These are phyloP conservation scores for Kwoniella sp. DNA, from an alignment of 768 basidiomycete species.

Conservation along the genomic window DNA sequence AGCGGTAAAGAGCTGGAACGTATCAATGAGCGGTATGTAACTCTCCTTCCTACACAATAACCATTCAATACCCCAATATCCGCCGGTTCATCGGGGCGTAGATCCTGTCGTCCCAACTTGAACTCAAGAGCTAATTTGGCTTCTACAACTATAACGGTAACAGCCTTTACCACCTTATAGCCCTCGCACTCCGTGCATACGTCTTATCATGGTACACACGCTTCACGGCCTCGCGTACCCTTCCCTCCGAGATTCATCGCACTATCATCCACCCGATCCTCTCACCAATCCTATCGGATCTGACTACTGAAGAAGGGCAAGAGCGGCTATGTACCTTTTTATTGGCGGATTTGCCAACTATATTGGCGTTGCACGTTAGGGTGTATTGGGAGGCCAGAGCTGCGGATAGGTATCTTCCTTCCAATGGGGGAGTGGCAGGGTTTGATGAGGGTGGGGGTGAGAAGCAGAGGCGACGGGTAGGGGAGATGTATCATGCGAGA, in stretches of 20 bases:
- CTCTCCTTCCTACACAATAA: no score
- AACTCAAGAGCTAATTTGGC: no score
- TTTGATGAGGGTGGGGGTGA: neutral
- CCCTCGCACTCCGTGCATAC: constrained; percentile 40
- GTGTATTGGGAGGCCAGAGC: constrained; percentile 30
- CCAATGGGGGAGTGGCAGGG: neutral
- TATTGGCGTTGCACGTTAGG: constrained; percentile 35
- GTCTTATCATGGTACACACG: constrained; percentile 46
- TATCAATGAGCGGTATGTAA: constrained; percentile 47
- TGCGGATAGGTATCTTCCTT: constrained; percentile 4
- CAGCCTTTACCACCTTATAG: constrained; percentile 42
- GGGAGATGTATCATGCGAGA: constrained; percentile 30
- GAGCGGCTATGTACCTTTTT: constrained; percentile 30
- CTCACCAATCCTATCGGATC: constrained; percentile 27
- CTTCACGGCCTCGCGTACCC: constrained; percentile 39
- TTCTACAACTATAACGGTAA: no score
- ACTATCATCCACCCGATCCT: constrained; percentile 34
- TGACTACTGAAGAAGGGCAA: constrained; percentile 24
- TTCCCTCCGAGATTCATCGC: constrained; percentile 35
- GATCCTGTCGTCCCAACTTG: no score
- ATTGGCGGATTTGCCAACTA: constrained; percentile 37
- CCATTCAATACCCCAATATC: no score
- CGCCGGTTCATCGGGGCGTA: no score
- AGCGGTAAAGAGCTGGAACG: constrained; percentile 17
- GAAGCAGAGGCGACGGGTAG: constrained; percentile 2